A percentile compares a stretch with the other conserved stretches of the same genome.
These are phyloP conservation scores for Elongisporangium undulatum DNA, from an alignment of 352 stramenopile species.

Conservation along the genomic window DNA sequence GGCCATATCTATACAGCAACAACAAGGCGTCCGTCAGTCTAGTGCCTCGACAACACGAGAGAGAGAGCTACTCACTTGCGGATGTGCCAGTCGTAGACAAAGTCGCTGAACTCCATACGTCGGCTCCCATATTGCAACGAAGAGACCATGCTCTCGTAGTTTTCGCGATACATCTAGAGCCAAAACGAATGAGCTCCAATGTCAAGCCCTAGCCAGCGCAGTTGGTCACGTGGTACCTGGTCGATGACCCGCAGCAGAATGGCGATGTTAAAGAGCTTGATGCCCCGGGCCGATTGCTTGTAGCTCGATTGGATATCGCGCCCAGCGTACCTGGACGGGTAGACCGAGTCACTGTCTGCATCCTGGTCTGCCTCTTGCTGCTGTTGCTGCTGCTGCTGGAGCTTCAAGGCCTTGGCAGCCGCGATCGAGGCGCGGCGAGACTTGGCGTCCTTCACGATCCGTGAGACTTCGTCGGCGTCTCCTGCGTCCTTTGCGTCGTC, in stretches of 20 bases:
- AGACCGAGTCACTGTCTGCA: constrained; percentile 10
- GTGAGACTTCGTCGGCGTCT: constrained; percentile 25
- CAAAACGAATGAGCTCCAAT: neutral
- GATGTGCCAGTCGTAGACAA: constrained; percentile 83
- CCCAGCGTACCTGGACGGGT: constrained; percentile 10
- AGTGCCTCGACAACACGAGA: too few relatives aligned
- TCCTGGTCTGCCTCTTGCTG: neutral
- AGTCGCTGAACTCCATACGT: constrained; percentile 79
- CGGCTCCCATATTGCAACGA: constrained; percentile 69
- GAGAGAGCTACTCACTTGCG: constrained; percentile 62
- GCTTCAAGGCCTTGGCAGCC: constrained; percentile 5
- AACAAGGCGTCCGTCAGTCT: neutral
- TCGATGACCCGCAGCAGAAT: constrained; percentile 60
- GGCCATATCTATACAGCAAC: constrained; percentile 29
- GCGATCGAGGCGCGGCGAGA: constrained; percentile 24
- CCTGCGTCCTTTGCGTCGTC: constrained; percentile 10
- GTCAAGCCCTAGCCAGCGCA: neutral
- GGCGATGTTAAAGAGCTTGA: constrained; percentile 56
- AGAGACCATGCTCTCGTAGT: constrained; percentile 57
- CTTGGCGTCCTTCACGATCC: constrained; percentile 40
- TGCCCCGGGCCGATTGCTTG: constrained; percentile 38
- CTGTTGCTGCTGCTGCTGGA: constrained; percentile 7
- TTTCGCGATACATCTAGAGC: constrained; percentile 65
- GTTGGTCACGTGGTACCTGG: constrained; percentile 17
- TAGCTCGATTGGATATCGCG: constrained; percentile 45